Base-by-base conservation (phyloP, 805 yeast genomes). In the Candida sakaeoensis region DNA sequence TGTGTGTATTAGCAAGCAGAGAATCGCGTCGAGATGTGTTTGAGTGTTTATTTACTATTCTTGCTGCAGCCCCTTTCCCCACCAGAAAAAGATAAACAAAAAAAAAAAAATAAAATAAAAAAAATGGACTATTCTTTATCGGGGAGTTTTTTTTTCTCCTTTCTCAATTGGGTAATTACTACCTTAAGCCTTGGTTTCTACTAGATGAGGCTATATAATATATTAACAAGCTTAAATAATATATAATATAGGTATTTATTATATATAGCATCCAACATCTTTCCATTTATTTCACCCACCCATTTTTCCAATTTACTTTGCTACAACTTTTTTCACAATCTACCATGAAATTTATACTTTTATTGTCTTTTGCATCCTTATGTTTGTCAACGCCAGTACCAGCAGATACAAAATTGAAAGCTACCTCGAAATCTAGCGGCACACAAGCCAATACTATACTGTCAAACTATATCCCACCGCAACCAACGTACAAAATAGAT, bases 371-470 rank as follows among this genome's bases (percentile, higher is more conserved):
- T 8, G 12, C 27, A 3, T 2, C 19, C 3, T 9, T 26, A 2
- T 5, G n/a, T 9, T 15, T 36, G 21, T 12, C 55, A 24, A 58
- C 63, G 9, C 65, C 66, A 1, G 43, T 61, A 8, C 63, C 66
- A 3, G 65, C 65, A 16, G 51, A 61, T 42, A 30, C 49, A 12
- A 43, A 49, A 27, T 47, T 58, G 30, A 51, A 50, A 40, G 61
- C 61, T 6, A 36, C 44, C 19, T 23, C 36, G 2, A 25, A 42
- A 28, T 8, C 34, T 4, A 19, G 33, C 4, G 36, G 33, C 4
- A 35, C 44, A 15, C 33, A 42, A 25, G 31, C 43, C 8, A 43
- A 47, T 17, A 29, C 42, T 8, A 12, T 14, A 3, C 28, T 48
- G 3, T 55, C 58, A 7, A 45, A 56, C 9, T 51, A 52, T 37